These are phyloP conservation scores for Marasmius tenuissimus DNA, from an alignment of 1,284 basidiomycete genomes.

Conservation along the genomic window DNA sequence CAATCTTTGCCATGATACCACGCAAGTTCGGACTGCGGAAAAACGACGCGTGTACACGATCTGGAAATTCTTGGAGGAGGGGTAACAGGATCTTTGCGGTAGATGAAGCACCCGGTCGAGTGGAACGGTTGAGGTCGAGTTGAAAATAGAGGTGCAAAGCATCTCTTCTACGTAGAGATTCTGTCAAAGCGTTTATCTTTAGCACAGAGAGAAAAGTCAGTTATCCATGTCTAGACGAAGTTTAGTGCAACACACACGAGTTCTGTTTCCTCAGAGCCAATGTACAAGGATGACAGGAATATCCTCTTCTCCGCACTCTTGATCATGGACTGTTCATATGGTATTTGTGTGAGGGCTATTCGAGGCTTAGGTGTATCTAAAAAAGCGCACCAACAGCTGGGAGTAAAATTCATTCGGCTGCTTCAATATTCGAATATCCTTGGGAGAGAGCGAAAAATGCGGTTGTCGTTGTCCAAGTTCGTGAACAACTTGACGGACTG, in stretches of 20 bases:
- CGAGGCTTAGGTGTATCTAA: not conserved
- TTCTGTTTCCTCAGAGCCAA: slow-evolving; percentile 68
- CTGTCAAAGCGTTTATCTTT: slow-evolving; percentile 68
- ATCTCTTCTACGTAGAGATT: slow-evolving; percentile 60
- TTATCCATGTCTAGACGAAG: not conserved
- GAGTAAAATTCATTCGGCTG: slow-evolving; percentile 42
- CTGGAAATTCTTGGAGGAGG: slow-evolving; percentile 69
- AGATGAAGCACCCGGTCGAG: slow-evolving; percentile 76
- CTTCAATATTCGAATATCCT: slow-evolving; percentile 34
- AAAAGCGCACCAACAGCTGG: slow-evolving; percentile 33
- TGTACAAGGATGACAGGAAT: slow-evolving; percentile 86
- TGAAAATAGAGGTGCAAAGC: slow-evolving; percentile 73
- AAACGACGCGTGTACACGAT: slow-evolving; percentile 75
- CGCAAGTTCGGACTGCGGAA: slow-evolving; percentile 87
- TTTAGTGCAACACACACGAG: slow-evolving; percentile 51
- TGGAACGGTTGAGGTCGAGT: slow-evolving; percentile 90
- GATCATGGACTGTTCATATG: slow-evolving; percentile 67
- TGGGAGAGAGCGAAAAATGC: slow-evolving; percentile 35
- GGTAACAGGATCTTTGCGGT: slow-evolving; percentile 77
- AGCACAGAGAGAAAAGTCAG: not conserved
- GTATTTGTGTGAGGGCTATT: not conserved
- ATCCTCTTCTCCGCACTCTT: slow-evolving; percentile 71
- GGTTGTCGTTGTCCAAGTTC: slow-evolving; percentile 38
- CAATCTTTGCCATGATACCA: slow-evolving; percentile 70
- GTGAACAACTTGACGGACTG: slow-evolving; percentile 36